Conservation (phyloP, 768 basidiomycete species). For the Mycena epipterygia region DNA sequence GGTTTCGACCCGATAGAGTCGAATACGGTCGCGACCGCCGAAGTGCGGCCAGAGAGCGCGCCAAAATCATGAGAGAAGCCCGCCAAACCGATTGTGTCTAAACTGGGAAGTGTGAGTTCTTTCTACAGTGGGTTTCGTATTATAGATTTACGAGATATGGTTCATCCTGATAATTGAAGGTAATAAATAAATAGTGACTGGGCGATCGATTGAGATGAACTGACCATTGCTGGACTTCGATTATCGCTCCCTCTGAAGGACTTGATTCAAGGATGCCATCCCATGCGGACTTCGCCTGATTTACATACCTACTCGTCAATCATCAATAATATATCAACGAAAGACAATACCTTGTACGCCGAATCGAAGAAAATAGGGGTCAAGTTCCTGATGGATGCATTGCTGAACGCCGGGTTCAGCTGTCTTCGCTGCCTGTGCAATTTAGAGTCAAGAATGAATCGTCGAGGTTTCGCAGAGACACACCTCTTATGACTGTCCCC, state of each 20-base stretch:
- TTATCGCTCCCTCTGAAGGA: not conserved
- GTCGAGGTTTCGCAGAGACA: not conserved
- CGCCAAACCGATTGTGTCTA: slow-evolving; percentile 19
- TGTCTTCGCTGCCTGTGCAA: slow-evolving; percentile 9
- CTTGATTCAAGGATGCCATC: slow-evolving; percentile 9
- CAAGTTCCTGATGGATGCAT: slow-evolving; percentile 6
- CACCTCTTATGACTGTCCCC: slow-evolving; percentile 49
- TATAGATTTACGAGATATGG: slow-evolving; percentile 18
- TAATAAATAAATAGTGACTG: not conserved
- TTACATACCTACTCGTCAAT: not conserved
- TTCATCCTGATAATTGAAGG: slow-evolving; percentile 9
- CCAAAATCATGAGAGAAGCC: slow-evolving; percentile 20
- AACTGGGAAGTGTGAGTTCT: not conserved
- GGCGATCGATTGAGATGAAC: not conserved
- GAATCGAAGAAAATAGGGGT: slow-evolving; percentile 22
- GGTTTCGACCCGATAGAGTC: slow-evolving; percentile 6
- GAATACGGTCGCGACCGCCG: not conserved
- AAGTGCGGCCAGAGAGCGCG: slow-evolving; percentile 1
- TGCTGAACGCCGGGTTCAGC: slow-evolving; percentile 17
- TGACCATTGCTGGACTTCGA: slow-evolving; percentile 23
- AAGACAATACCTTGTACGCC: slow-evolving; percentile 5
- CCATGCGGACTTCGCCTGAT: slow-evolving; percentile 21
- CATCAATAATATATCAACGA: not conserved
- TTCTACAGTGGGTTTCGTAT: not conserved
- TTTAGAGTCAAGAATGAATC: not conserved